These are phyloP conservation scores for Phytopythium mirpurense DNA, from an alignment of 352 stramenopile species.

Conservation along the genomic window DNA sequence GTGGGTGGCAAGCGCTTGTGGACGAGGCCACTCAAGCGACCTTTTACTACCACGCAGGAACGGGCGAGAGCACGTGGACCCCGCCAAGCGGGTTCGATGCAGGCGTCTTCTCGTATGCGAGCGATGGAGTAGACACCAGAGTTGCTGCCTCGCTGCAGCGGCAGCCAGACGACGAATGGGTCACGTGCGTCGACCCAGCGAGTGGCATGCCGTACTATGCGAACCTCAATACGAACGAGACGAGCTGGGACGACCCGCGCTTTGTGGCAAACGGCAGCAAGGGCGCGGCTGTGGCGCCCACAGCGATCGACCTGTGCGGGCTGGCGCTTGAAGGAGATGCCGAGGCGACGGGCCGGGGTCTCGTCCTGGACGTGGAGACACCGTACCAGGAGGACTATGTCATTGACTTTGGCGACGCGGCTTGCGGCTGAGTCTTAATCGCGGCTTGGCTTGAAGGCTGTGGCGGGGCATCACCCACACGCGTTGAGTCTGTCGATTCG, in stretches of 20 bases:
- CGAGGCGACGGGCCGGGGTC: background rate
- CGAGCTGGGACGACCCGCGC: constrained; percentile 40
- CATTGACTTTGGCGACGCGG: constrained; percentile 26
- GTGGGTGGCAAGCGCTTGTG: constrained; percentile 54
- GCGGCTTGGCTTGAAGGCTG: no score
- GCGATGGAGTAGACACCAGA: background rate
- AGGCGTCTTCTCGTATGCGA: constrained; percentile 4
- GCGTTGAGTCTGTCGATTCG: no score
- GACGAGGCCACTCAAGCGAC: constrained; percentile 43
- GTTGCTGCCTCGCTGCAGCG: constrained; percentile 8
- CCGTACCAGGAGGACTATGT: constrained; percentile 39
- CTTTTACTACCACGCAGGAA: constrained; percentile 70
- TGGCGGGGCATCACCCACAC: no score
- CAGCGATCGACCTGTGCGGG: background rate
- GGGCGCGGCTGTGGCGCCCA: no score
- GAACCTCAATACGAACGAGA: constrained; percentile 40
- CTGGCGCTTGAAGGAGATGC: background rate
- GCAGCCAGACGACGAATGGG: constrained; percentile 14
- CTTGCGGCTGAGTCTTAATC: background rate
- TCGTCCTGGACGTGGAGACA: background rate
- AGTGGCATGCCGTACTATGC: constrained; percentile 46
- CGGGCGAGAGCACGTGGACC: constrained; percentile 58
- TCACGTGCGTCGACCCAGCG: constrained; percentile 40
- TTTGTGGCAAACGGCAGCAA: constrained; percentile 7
- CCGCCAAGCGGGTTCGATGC: constrained; percentile 13